Evolutionary conservation across 148 eudicot species (phyloP).

Genomic region (Polygonum aviculare): DNA sequence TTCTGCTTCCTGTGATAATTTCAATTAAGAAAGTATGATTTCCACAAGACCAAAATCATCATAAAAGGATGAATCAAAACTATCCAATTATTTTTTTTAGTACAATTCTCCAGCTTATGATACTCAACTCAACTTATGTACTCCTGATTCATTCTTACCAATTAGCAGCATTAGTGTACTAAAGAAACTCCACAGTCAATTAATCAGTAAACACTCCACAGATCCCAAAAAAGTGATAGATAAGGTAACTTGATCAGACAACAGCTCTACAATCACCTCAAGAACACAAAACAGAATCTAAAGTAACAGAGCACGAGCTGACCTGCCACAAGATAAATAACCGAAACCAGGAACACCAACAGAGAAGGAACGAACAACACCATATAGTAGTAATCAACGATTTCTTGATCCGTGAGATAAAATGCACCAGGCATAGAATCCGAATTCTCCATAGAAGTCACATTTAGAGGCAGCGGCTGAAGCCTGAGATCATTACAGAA

Average conservation of each 20-base stretch:
- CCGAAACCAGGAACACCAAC: conserved; percentile 39
- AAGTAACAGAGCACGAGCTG: conserved; percentile 11
- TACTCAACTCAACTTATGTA: not conserved
- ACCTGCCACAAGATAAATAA: conserved; percentile 57
- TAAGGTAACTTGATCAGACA: not conserved
- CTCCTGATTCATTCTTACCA: not conserved
- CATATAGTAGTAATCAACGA: conserved; percentile 75
- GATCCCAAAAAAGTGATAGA: not conserved
- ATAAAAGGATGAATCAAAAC: not conserved
- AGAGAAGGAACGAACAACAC: conserved; percentile 67
- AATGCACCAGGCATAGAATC: conserved; percentile 62
- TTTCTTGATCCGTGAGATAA: conserved; percentile 75
- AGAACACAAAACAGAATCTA: not conserved
- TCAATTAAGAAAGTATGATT: not conserved
- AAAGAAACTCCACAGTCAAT: not conserved
- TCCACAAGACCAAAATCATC: not conserved
- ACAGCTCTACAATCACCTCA: not conserved
- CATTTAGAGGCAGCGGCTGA: conserved; percentile 44
- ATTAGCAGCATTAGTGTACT: not conserved
- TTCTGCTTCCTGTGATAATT: not conserved
- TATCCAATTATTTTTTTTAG: not conserved
- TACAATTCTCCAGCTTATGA: not conserved
- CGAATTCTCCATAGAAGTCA: conserved; percentile 13
- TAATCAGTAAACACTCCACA: not conserved
- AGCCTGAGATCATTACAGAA: conserved; percentile 49